Base-by-base conservation (phyloP, 2,329 filamentous ascomycete genomes). In the Dactylellina cionopaga region DNA sequence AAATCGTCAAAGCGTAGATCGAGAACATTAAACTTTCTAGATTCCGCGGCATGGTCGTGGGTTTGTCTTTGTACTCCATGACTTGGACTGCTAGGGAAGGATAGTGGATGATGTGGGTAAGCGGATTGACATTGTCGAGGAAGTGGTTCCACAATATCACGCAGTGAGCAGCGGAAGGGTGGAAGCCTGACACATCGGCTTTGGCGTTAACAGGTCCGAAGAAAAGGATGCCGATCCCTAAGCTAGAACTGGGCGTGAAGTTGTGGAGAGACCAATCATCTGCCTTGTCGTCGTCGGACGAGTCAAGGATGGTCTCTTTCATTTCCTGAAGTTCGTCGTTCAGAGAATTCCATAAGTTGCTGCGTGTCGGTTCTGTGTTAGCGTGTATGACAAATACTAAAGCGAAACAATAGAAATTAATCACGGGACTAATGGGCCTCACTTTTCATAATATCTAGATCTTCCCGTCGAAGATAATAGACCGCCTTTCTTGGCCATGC, bases 121-220 rank as follows among this genome's bases (percentile, higher is more conserved):
- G 79, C 0, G 91, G 90, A 76, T 93, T 90, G 63, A 93, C 88
- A 73, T 91, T 88, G 51, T 91, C 88, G 5, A 92, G 81, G 75
- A 89, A 92, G 6, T 86, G 82, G 78, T 92, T 89, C 91, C 91
- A 94, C 3, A 94, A 83, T 52, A 85, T 84, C 76, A 91, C 88
- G 25, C 90, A 85, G 31, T 91, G 87, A 6, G 86, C 84, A 0
- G 88, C 85, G 2, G 86, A 82, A 0, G 91, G 90, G 75, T 90
- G 88, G 0, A 87, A 76, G 1, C 80, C 78, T 2, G 82, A 81
- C 0, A 88, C 76, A 69, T 85, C 80, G 11, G 83, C 75, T 2
- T 75, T 70, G 17, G 78, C 17, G 24, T 52, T 27, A 19, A 41
- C n/a, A 6, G 68, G 59, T 3, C 68, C 59, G 37, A 65, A 72